phyloP scores from a whole-genome alignment of 1,139 yeast genomes.

The Saccharomyces hybrid region DNA sequence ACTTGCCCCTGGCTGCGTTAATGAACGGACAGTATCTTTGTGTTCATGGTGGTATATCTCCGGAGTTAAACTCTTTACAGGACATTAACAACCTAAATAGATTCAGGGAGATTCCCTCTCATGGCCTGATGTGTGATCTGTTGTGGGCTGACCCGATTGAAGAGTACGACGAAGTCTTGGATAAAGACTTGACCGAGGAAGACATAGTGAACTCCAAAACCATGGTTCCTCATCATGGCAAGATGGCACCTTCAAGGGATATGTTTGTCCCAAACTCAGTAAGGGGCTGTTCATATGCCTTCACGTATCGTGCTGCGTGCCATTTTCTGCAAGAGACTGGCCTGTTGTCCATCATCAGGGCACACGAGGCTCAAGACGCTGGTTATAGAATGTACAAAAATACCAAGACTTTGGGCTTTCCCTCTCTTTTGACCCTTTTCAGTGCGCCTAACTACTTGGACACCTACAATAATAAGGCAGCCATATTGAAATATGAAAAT shows the following conservation, averaged over 20 bases:
- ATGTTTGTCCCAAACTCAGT: constrained; percentile 63
- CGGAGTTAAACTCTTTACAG: constrained; percentile 63
- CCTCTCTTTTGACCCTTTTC: constrained; percentile 83
- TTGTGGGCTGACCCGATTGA: constrained; percentile 96
- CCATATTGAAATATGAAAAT: constrained; percentile 82
- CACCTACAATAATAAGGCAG: constrained; percentile 91
- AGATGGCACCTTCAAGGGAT: constrained; percentile 15
- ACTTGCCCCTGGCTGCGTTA: constrained; percentile 86
- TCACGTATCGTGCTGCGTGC: constrained; percentile 78
- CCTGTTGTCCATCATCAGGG: constrained; percentile 76
- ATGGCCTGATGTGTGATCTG: constrained; percentile 90
- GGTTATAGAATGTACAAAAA: constrained; percentile 93
- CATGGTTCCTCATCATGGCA: background rate
- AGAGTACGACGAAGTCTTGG: constrained; percentile 68
- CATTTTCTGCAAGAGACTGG: constrained; percentile 74
- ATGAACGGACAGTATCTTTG: constrained; percentile 94
- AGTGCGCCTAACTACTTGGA: constrained; percentile 96
- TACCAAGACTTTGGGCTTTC: constrained; percentile 84
- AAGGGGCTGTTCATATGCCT: constrained; percentile 90
- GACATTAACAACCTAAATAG: constrained; percentile 68
- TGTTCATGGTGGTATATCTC: constrained; percentile 96
- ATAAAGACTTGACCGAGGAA: constrained; percentile 32
- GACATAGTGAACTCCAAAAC: constrained; percentile 1
- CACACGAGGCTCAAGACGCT: constrained; percentile 97
- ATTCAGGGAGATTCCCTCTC: constrained; percentile 88